These are phyloP conservation scores for Sicyos baderoa DNA, from an alignment of 306 rosid genomes.

Conservation along the genomic window DNA sequence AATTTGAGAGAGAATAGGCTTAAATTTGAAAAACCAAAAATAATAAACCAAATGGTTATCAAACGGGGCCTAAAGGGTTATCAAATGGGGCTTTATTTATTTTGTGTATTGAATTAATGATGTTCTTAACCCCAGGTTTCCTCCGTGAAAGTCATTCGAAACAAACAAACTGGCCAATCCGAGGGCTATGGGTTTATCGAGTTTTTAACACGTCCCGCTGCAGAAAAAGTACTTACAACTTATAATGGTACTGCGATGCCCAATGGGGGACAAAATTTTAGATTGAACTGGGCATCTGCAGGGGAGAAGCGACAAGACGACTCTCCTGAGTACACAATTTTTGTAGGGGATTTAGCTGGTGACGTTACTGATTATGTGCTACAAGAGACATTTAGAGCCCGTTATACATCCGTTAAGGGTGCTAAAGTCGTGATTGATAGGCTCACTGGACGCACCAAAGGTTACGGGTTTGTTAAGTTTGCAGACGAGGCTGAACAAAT, in stretches of 20 bases:
- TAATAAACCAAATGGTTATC: too few species aligned
- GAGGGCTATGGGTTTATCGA: slow-evolving; percentile 63
- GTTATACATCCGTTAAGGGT: slow-evolving; percentile 45
- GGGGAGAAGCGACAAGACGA: slow-evolving; percentile 68
- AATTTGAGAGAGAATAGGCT: too few species aligned
- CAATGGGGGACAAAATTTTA: slow-evolving; percentile 43
- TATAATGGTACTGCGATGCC: slow-evolving; percentile 52
- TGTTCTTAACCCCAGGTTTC: slow-evolving; percentile 24
- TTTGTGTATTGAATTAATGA: background rate
- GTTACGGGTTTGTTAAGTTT: slow-evolving; percentile 60
- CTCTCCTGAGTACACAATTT: slow-evolving; percentile 44
- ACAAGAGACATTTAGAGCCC: slow-evolving; percentile 46
- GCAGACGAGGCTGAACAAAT: slow-evolving; percentile 48
- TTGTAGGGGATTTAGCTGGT: slow-evolving; percentile 62
- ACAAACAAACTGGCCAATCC: slow-evolving; percentile 39
- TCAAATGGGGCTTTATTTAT: too few species aligned
- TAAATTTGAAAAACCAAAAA: too few species aligned
- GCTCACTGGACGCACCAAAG: slow-evolving; percentile 58
- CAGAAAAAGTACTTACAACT: slow-evolving; percentile 38
- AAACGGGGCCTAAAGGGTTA: too few species aligned
- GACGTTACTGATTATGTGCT: slow-evolving; percentile 56
- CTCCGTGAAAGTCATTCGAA: slow-evolving; percentile 51
- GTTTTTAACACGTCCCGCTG: slow-evolving; percentile 36
- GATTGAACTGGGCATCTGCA: slow-evolving; percentile 63
- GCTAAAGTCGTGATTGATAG: slow-evolving; percentile 62